Base-by-base conservation (phyloP, 2,329 filamentous ascomycete genomes). In the Xylaria sp. region DNA sequence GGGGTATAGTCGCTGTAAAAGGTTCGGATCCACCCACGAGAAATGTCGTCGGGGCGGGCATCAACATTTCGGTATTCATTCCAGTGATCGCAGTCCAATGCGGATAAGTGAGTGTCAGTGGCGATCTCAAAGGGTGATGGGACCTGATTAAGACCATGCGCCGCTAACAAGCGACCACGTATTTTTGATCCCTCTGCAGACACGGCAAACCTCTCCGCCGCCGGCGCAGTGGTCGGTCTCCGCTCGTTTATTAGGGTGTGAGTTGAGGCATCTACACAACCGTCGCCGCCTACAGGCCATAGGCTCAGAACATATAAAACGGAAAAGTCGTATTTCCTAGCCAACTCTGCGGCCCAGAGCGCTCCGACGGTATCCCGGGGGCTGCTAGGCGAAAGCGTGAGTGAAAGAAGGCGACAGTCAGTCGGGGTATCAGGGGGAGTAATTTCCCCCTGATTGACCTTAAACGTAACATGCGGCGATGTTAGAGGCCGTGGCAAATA, bases 281-380 rank as follows among this genome's bases (percentile, higher is more conserved):
- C 68, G 60, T 64, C 69, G 54, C 39, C 64, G 42, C 59, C 72
- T 45, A 75, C 80, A 3, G 87, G 86, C 86, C 87, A 88, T 14
- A 89, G 78, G 69, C 86, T 88, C 69, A 88, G 83, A 34, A 89
- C 82, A 70, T 89, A 89, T 12, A 89, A 81, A 27, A 89, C 79
- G 70, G 88, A 85, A 61, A 89, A 88, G 61, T 86, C 81, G 75
- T 88, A 88, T 61, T 84, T 83, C 3, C 80, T 82, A 4, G 87
- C 87, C 47, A 89, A 86, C 36, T 85, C 81, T 0, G 86, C 85
- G 7, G 85, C 85, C 75, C 86, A 83, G 55, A 86, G 83, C 7
- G 86, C 86, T 2, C 85, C 86, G 0, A 81, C 78, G 19, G 82
- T 79, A 14, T 83, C 84, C 12, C 83, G 82, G 1, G 79, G 79